Base-by-base conservation (phyloP, 768 basidiomycete genomes). In the Rubroboletus pulcherrimus region DNA sequence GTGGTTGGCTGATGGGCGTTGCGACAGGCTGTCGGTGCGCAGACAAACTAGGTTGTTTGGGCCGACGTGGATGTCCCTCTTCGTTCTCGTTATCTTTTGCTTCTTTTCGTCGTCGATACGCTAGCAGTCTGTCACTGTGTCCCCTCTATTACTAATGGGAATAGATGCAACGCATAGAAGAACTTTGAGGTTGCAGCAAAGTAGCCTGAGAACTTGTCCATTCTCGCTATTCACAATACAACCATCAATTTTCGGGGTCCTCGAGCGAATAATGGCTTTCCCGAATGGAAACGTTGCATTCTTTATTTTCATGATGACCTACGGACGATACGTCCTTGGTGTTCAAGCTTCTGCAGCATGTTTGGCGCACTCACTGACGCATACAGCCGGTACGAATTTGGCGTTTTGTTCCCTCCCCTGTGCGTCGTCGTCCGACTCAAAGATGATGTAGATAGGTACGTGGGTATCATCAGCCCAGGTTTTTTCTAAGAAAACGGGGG, bases 11-110 rank as follows among this genome's bases (percentile, higher is more conserved):
- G 35, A 62, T 35, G 19, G 55, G 12, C 29, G 42, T 48, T 60
- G 45, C 1, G 42, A 11, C 54, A 86, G 84, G 84, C 84, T 68
- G 84, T 86, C 6, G 84, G 84, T 47, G 84, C 85, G 30, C 84
- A 86, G 72, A 85, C 84, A 30, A 86, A 82, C 69, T 86, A 67
- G 72, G 49, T 12, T 6, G 38, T 7, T 35, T 53, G 19, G 37
- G 29, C 21, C 37, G 57, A 21, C 1, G 29, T 26, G 46, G 54
- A 33, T 9, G 26, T 33, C 43, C 21, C 38, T 46, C 9, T 29
- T 47, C 15, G 29, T 38, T 51, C 17, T 31, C 9, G 31, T 42
- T 38, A 51, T 56, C 21, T 14, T 48, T 46, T 51, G 30, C 48
- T 50, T 19, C 37, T 33, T 41, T 31, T 35, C 48, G 43, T 30